Evolutionary conservation across 495 filamentous ascomycete species (phyloP).

Genomic region (Cercophora scortea): DNA sequence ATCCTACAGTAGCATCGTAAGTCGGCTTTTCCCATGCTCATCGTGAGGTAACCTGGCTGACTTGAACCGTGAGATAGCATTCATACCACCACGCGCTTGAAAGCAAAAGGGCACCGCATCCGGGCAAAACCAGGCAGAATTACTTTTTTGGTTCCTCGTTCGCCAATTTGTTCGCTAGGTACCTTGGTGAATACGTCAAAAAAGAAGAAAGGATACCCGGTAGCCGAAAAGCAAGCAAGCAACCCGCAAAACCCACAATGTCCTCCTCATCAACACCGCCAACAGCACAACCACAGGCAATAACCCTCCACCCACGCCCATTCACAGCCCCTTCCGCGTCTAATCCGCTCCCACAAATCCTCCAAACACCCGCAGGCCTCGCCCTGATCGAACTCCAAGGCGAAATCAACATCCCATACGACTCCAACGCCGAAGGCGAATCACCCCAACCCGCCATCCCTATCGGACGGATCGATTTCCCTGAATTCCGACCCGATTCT

Average conservation of each 20-base stretch:
- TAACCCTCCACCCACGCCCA: conserved; percentile 10
- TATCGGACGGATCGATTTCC: conserved; percentile 78
- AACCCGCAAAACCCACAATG: background rate
- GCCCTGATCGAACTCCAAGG: conserved; percentile 90
- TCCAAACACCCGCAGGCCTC: conserved; percentile 73
- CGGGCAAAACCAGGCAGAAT: too few relatives aligned
- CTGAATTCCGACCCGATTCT: conserved; percentile 52
- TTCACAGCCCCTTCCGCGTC: background rate
- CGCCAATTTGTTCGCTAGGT: too few relatives aligned
- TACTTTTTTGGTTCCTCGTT: too few relatives aligned
- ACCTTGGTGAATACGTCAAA: too few relatives aligned
- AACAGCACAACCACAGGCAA: conserved; percentile 1
- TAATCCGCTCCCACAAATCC: conserved; percentile 67
- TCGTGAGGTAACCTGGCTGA: too few relatives aligned
- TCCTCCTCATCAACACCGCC: background rate
- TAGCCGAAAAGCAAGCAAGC: background rate
- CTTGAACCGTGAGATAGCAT: too few relatives aligned
- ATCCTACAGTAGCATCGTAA: too few relatives aligned
- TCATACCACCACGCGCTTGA: too few relatives aligned
- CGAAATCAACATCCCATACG: conserved; percentile 60
- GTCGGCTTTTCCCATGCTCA: too few relatives aligned
- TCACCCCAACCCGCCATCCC: conserved; percentile 33
- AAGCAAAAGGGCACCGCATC: too few relatives aligned
- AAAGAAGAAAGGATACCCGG: background rate
- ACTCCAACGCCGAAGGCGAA: conserved; percentile 1